A percentile compares a stretch with the other conserved stretches of the same genome.
Evolutionary conservation across 805 yeast genomes (phyloP).

Genomic region (Millerago galiae): DNA sequence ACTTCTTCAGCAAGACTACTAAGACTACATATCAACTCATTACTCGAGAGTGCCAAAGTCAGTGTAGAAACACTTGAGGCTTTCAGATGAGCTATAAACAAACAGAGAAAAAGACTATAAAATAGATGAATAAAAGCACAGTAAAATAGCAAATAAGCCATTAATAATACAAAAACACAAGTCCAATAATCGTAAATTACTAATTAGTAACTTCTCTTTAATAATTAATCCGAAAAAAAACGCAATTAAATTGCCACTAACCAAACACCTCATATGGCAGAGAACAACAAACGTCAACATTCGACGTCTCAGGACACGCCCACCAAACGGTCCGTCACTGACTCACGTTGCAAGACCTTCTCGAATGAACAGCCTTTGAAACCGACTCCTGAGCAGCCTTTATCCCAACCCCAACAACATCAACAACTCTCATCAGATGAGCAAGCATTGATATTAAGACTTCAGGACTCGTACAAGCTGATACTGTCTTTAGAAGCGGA

Average conservation of each 20-base stretch:
- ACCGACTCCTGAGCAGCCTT: background rate
- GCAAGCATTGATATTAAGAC: conserved; percentile 58
- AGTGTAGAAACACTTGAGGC: conserved; percentile 76
- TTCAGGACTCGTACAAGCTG: conserved; percentile 68
- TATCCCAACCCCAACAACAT: background rate
- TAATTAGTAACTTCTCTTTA: too few relatives aligned
- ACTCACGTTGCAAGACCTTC: conserved; percentile 9
- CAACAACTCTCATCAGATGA: conserved; percentile 43
- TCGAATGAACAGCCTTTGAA: conserved; percentile 4
- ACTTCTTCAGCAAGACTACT: conserved; percentile 69
- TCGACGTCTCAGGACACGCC: conserved; percentile 8
- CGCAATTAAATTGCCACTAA: background rate
- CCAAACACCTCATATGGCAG: conserved; percentile 2
- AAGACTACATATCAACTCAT: conserved; percentile 78
- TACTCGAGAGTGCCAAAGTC: conserved; percentile 70
- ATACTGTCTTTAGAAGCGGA: conserved; percentile 63
- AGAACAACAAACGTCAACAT: conserved; percentile 11
- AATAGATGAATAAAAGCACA: too few relatives aligned
- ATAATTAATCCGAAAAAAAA: background rate
- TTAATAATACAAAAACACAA: too few relatives aligned
- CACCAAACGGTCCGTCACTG: conserved; percentile 7
- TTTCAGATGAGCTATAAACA: conserved; percentile 30
- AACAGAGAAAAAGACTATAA: too few relatives aligned
- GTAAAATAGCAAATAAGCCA: too few relatives aligned
- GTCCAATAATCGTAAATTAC: too few relatives aligned